Evolutionary conservation across 129 eudicot genomes (phyloP), one percentile per base, ranked within the genome.

Genomic region (Cynara cardunculus): DNA sequence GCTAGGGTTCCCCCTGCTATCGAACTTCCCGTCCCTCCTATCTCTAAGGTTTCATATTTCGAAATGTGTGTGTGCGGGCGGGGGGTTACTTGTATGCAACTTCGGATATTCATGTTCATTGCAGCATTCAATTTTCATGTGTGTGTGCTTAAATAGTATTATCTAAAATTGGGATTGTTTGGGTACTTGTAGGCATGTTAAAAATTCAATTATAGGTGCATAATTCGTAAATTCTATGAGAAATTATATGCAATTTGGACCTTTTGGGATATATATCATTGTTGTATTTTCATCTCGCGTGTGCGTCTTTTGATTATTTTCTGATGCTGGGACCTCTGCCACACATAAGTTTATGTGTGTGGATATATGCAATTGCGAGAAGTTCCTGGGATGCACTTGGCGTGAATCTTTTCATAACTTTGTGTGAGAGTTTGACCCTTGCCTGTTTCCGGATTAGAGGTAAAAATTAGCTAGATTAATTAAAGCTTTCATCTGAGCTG

Each of bases 1-100:
- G 96, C 98, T 86, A 89, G 98, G 83, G 94, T 86, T 76, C 96
- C 96, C 4, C 92, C 91, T 53, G 95, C 91, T 13, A 25, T 88
- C 41, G 91, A 81, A 25, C 56, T 86, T 75, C 97, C 95, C 13
- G 4, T 83, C 3, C 95, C 98, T 80, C 91, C 91, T n/a, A 85
- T 94, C 86, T 84, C 97, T 31, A 91, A 94, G 93, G 98, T 83
- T 32, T 75, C 39, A 12, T 73, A 59, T 71, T 1, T 71, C 6
- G 16, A 72, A 24, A 7, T 24, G 13, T 22, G n/a, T n/a, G 64
- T 2, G 11, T 46, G 7, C 9, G 34, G 34, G 34, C 5, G 34
- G 34, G 34, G 34, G 34, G 34, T 30, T 30, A 31, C 28, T 9
- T 77, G 2, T 67, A 35, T 24, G 18, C 35, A 65, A 65, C 34